Conservation (phyloP, 805 yeast species). For the Pichia eremophila region DNA sequence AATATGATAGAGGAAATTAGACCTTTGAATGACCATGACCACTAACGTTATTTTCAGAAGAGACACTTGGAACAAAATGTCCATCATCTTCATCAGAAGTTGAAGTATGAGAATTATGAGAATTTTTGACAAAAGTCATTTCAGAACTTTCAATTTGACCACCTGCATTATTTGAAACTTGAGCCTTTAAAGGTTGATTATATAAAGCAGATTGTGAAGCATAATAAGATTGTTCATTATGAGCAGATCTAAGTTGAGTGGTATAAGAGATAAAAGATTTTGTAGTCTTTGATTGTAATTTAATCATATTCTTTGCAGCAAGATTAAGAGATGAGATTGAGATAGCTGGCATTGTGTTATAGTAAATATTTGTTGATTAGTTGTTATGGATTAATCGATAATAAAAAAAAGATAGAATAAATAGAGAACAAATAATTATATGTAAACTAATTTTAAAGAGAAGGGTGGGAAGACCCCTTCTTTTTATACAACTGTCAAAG, state of each 20-base stretch:
- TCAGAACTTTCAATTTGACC: slow-evolving; percentile 22
- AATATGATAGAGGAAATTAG: not conserved
- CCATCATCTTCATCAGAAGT: slow-evolving; percentile 10
- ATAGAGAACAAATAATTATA: too few relatives aligned
- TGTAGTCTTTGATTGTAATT: slow-evolving; percentile 5
- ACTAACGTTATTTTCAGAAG: slow-evolving; percentile 14
- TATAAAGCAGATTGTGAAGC: slow-evolving; percentile 12
- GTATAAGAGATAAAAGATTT: slow-evolving; percentile 20
- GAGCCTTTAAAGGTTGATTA: slow-evolving; percentile 10
- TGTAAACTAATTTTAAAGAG: too few relatives aligned
- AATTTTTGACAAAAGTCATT: slow-evolving; percentile 22
- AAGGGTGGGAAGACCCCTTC: too few relatives aligned
- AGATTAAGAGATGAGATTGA: slow-evolving; percentile 20
- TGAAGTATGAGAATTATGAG: slow-evolving; percentile 3
- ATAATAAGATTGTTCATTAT: slow-evolving; percentile 18
- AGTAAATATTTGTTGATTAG: too few relatives aligned
- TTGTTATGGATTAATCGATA: too few relatives aligned
- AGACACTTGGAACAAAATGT: slow-evolving; percentile 26
- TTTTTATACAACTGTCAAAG: too few relatives aligned
- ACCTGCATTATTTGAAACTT: slow-evolving; percentile 25
- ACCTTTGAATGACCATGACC: slow-evolving; percentile 4
- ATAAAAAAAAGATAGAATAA: too few relatives aligned
- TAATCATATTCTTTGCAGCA: slow-evolving; percentile 20
- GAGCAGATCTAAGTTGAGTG: slow-evolving; percentile 14
- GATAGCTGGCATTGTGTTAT: slow-evolving; percentile 17